Percentiles rank a stretch among this genome's conserved stretches.
Conservation (phyloP, 2,329 filamentous ascomycete species). For the Verticillium longisporum region DNA sequence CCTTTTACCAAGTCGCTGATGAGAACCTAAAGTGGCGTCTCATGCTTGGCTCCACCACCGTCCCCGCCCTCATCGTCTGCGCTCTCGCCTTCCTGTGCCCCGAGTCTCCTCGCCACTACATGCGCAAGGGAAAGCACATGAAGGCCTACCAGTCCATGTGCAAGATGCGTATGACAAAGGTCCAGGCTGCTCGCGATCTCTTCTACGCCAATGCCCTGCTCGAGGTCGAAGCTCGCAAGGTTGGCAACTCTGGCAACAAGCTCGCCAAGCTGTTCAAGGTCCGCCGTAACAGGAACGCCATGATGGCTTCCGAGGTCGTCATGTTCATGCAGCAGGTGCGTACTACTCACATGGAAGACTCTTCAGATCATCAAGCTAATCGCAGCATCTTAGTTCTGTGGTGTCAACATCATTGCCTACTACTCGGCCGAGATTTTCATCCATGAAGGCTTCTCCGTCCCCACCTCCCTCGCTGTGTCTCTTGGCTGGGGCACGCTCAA, state of each 20-base stretch:
- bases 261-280: conserved; percentile 46
- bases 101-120: conserved; percentile 44
- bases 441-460: conserved; percentile 29
- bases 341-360: neutral
- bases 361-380: neutral
- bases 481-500: conserved; percentile 61
- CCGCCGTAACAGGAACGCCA: conserved; percentile 54
- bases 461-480: conserved; percentile 49
- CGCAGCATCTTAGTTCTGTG: conserved; percentile 1
- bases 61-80: conserved; percentile 52
- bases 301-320: conserved; percentile 53
- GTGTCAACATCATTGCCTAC: conserved; percentile 31
- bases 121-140: conserved; percentile 36
- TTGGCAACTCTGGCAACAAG: neutral
- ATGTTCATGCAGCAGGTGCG: conserved; percentile 60
- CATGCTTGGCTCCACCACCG: conserved; percentile 62
- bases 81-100: conserved; percentile 42
- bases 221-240: conserved; percentile 42
- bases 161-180: conserved; percentile 39
- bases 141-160: conserved; percentile 41
- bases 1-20: neutral
- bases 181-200: conserved; percentile 48
- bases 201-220: conserved; percentile 53
- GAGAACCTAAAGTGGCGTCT: conserved; percentile 55
- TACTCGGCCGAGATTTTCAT: conserved; percentile 52